These are phyloP conservation scores for Camellia japonica DNA, from an alignment of 148 eudicot genomes.

Conservation along the genomic window DNA sequence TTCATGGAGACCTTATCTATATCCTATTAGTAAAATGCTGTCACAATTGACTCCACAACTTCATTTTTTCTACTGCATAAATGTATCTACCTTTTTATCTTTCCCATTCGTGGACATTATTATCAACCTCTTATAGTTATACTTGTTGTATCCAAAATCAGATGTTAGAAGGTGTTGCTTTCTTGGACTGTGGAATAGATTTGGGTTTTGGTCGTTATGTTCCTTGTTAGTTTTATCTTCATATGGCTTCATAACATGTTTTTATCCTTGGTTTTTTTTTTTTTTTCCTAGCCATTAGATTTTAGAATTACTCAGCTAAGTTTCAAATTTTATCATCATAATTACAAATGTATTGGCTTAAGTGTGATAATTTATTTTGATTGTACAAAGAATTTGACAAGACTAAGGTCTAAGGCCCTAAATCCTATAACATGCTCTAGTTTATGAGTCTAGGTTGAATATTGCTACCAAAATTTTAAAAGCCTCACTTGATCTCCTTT, in stretches of 20 bases:
- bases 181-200: conserved; percentile 89
- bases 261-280: not conserved
- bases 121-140: not conserved
- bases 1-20: not conserved
- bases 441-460: not conserved
- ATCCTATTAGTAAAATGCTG: not conserved
- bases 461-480: not conserved
- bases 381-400: not conserved
- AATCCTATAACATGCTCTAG: not conserved
- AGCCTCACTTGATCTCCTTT: not conserved
- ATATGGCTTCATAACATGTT: not conserved
- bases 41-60: not conserved
- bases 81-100: not conserved
- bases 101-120: not conserved
- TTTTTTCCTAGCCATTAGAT: not conserved
- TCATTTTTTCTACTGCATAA: not conserved
- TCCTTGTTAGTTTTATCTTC: conserved; percentile 50
- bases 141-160: conserved; percentile 47
- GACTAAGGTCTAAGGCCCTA: not conserved
- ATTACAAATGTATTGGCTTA: not conserved
- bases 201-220: conserved; percentile 80
- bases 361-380: not conserved
- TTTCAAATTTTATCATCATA: not conserved
- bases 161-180: conserved; percentile 72
- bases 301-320: not conserved